Base-by-base conservation (phyloP, 2,329 filamentous ascomycete species). In the Stemphylium beticola region DNA sequence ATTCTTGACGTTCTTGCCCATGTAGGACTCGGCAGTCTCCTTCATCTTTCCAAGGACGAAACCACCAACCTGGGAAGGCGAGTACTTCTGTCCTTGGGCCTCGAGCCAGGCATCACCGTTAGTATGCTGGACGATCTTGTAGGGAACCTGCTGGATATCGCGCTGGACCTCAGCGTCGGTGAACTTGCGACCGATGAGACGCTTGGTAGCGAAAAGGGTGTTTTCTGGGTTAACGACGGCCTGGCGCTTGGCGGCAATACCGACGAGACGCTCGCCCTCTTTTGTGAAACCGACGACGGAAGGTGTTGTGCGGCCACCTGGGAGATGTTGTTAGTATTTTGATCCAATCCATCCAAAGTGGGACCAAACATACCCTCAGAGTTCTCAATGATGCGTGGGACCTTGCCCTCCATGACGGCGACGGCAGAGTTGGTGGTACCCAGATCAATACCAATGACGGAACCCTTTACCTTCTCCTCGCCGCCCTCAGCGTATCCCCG, bases 1-100 rank as follows among this genome's bases (percentile, higher is more conserved):
- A 76, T 98, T 96, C 86, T 96, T 95, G 73, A 96, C 82, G 57
- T 87, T 86, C 84, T 92, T 96, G 81, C 90, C 87, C 65, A 96
- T 86, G 82, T 96, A 96, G 60, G 90, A 84, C 83, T 97, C 93
- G 64, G 93, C 93, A 47, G 93, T 98, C 85, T 97, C 93, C 87
- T 96, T 97, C 93, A 97, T 97, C 87, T 98, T 97, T 79, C 92
- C 89, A 71, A 98, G 86, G 65, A 97, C 85, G 79, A 97, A 96
- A 74, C 93, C 93, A 85, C 93, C 93, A 63, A 98, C 91, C 80
- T 98, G 93, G n/a, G 93, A 96, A 53, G 93, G 93, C 65, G 93
- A 97, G 85, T 97, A 97, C 79, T 93, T 96, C 81, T 97, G 87
- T 75, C 88, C 92, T 68, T 92, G 92, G 69, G 93, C 91, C 79